A percentile compares a stretch with the other conserved stretches of the same genome.
Evolutionary conservation across 1,139 yeast genomes (phyloP).

Genomic region (Kurtzmaniella natalensis): DNA sequence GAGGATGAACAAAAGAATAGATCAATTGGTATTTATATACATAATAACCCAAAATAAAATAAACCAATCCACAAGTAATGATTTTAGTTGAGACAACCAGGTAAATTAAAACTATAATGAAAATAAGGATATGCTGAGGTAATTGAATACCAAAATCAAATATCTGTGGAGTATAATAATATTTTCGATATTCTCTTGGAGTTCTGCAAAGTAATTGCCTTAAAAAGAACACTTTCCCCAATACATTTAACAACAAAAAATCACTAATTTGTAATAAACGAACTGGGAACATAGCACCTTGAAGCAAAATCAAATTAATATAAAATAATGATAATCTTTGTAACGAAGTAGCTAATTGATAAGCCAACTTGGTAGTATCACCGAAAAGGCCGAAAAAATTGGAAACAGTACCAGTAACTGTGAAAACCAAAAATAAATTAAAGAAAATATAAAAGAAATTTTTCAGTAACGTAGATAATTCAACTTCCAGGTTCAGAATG

Average conservation of each 20-base stretch:
- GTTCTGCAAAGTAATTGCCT: conserved; percentile 41
- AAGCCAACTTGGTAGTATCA: conserved; percentile 72
- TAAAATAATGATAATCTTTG: conserved; percentile 67
- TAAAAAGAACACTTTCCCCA: conserved; percentile 38
- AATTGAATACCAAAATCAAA: conserved; percentile 78
- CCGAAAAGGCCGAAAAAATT: conserved; percentile 73
- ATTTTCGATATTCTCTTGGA: conserved; percentile 62
- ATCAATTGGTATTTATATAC: conserved; percentile 79
- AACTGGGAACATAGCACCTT: conserved; percentile 80
- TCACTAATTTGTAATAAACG: conserved; percentile 45
- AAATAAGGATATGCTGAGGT: conserved; percentile 75
- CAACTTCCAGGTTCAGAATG: conserved; percentile 72
- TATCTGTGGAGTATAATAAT: conserved; percentile 69
- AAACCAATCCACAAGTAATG: conserved; percentile 65
- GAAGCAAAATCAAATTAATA: conserved; percentile 68
- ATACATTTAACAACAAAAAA: conserved; percentile 31
- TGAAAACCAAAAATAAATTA: conserved; percentile 71
- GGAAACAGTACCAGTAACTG: conserved; percentile 76
- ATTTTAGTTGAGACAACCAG: conserved; percentile 77
- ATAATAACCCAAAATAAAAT: conserved; percentile 70
- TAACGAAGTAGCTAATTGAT: conserved; percentile 66
- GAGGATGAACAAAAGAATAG: conserved; percentile 80
- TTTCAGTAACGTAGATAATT: conserved; percentile 67
- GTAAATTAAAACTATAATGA: conserved; percentile 71
- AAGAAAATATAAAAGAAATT: conserved; percentile 77